These are phyloP conservation scores for Monosporascus ibericus DNA, from an alignment of 2,329 filamentous ascomycete genomes.

Conservation along the genomic window DNA sequence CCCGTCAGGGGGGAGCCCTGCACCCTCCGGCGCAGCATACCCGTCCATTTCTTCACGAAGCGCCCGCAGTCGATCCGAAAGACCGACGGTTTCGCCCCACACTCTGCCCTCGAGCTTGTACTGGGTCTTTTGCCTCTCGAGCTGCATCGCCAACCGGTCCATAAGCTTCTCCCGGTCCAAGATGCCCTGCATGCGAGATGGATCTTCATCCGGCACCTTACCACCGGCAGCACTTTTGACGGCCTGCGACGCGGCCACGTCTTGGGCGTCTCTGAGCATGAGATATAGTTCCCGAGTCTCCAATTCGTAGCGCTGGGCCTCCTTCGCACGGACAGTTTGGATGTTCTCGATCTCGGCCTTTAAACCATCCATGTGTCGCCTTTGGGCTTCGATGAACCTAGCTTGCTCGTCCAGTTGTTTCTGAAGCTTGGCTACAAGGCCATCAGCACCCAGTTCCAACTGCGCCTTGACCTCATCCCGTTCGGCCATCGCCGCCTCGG, in stretches of 20 bases:
- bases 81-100: conserved; percentile 75
- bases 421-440: conserved; percentile 86
- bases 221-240: conserved; percentile 47
- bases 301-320: conserved; percentile 88
- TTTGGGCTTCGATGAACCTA: conserved; percentile 83
- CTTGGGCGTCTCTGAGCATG: conserved; percentile 95
- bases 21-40: conserved; percentile 41
- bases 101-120: conserved; percentile 93
- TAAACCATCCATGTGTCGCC: conserved; percentile 76
- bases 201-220: conserved; percentile 57
- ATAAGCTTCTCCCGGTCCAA: conserved; percentile 88
- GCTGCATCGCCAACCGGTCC: conserved; percentile 88
- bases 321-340: conserved; percentile 79
- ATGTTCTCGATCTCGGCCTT: conserved; percentile 86
- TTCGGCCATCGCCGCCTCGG: conserved; percentile 92
- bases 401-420: conserved; percentile 91
- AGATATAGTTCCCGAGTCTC: conserved; percentile 96
- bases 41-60: conserved; percentile 92
- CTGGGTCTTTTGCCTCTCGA: conserved; percentile 95
- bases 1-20: conserved; percentile 40
- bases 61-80: conserved; percentile 86
- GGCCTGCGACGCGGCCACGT: conserved; percentile 85
- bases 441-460: conserved; percentile 86
- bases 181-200: conserved; percentile 81
- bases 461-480: conserved; percentile 89